Percentiles rank a stretch among this genome's conserved stretches.
Conservation (phyloP, 1,284 basidiomycete genomes). For the Fomes fomentarius region DNA sequence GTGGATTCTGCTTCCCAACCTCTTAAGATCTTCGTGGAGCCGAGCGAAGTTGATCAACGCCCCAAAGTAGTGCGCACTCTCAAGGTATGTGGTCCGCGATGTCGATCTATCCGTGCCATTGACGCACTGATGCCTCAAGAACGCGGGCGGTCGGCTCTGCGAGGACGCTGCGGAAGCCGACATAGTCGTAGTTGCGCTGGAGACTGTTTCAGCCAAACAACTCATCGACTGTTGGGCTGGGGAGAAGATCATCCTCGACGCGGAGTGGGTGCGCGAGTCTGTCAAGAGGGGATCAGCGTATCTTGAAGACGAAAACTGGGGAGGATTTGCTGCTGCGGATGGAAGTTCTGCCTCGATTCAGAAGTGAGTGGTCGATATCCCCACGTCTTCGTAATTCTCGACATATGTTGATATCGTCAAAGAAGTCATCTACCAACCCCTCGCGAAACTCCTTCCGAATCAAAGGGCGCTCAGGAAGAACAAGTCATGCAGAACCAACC, state of each 20-base stretch:
- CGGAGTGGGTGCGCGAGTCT: conserved; percentile 22
- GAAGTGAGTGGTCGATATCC: conserved; percentile 17
- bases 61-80: conserved; percentile 54
- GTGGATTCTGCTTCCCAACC: conserved; percentile 15
- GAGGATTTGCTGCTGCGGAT: conserved; percentile 41
- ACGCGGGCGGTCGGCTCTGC: conserved; percentile 52
- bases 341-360: conserved; percentile 1
- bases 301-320: conserved; percentile 56
- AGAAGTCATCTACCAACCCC: conserved; percentile 59
- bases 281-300: conserved; percentile 42
- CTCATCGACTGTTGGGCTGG: conserved; percentile 60
- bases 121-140: too few relatives aligned
- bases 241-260: conserved; percentile 52
- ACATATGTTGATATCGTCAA: neutral
- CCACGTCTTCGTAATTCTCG: neutral
- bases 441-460: conserved; percentile 54
- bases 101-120: too few relatives aligned
- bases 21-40: conserved; percentile 52
- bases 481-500: conserved; percentile 10
- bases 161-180: conserved; percentile 50
- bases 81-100: conserved; percentile 46
- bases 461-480: conserved; percentile 4
- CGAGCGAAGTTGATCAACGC: conserved; percentile 49
- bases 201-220: conserved; percentile 50
- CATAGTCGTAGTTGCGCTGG: conserved; percentile 59